phyloP scores from a whole-genome alignment of 1,284 basidiomycete species.

The Ceratobasidium sp. region DNA sequence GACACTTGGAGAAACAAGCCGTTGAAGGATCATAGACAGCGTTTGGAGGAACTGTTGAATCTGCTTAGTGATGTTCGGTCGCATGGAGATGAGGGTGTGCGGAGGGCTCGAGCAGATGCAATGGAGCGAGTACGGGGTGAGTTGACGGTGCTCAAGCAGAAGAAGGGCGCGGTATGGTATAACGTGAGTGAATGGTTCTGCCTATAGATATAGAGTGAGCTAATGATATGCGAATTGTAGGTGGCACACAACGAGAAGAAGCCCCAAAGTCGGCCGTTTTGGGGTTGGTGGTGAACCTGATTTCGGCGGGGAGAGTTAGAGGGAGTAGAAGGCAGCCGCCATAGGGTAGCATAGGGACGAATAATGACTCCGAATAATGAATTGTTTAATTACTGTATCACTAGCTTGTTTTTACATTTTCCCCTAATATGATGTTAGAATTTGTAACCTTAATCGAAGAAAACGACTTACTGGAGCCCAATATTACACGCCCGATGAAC shows the following conservation, averaged over 20 bases:
- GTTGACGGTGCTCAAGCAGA: conserved; percentile 8
- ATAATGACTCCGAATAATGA: not conserved
- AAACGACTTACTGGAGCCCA: too few relatives aligned
- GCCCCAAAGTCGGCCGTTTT: too few relatives aligned
- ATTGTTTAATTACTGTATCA: too few relatives aligned
- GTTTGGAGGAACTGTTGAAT: conserved; percentile 22
- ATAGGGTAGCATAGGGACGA: too few relatives aligned
- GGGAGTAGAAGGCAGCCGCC: too few relatives aligned
- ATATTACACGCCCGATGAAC: too few relatives aligned
- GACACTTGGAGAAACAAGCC: conserved; percentile 22
- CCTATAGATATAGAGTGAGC: not conserved
- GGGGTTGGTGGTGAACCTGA: too few relatives aligned
- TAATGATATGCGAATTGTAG: too few relatives aligned
- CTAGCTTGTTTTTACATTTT: too few relatives aligned
- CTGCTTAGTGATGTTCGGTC: conserved; percentile 16
- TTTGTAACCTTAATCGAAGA: not conserved
- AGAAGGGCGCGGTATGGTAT: conserved; percentile 22
- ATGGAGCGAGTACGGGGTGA: conserved; percentile 7
- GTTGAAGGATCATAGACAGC: conserved; percentile 10
- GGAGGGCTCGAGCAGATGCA: conserved; percentile 16
- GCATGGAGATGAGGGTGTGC: conserved; percentile 9
- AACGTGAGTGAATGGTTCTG: conserved; percentile 1
- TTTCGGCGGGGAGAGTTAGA: too few relatives aligned
- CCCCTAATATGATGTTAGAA: not conserved
- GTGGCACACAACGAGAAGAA: too few relatives aligned